Evolutionary conservation across 768 basidiomycete genomes (phyloP).

Genomic region (Lyophyllum semitale): DNA sequence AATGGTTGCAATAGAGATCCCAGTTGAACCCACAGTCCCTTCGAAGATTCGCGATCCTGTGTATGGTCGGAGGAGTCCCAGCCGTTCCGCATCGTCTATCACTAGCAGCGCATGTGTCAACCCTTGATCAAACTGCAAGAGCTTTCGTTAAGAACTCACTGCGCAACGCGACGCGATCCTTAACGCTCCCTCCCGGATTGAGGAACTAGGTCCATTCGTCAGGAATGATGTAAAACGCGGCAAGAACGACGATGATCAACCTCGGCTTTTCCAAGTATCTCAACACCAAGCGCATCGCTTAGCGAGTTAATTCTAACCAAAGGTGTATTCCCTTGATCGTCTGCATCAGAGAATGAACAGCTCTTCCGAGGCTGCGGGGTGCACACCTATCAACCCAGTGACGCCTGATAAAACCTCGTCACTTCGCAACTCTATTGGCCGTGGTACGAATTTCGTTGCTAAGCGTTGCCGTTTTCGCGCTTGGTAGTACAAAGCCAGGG

Average conservation of each 20-base stretch:
- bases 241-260: slow-evolving; percentile 36
- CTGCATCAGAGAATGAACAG: not conserved
- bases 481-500: slow-evolving; percentile 56
- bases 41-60: slow-evolving; percentile 95
- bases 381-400: slow-evolving; percentile 82
- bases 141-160: slow-evolving; percentile 48
- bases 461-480: slow-evolving; percentile 49
- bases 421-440: slow-evolving; percentile 71
- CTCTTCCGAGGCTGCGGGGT: slow-evolving; percentile 15
- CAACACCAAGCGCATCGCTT: slow-evolving; percentile 88
- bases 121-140: not conserved
- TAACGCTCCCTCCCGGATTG: slow-evolving; percentile 97
- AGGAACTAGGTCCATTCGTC: slow-evolving; percentile 59
- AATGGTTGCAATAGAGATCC: slow-evolving; percentile 95
- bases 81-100: slow-evolving; percentile 89
- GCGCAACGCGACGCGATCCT: slow-evolving; percentile 93
- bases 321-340: slow-evolving; percentile 83
- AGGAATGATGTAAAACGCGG: not conserved
- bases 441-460: slow-evolving; percentile 36
- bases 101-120: slow-evolving; percentile 47
- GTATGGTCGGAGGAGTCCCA: slow-evolving; percentile 79
- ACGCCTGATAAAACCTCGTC: slow-evolving; percentile 84
- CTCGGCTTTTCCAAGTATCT: slow-evolving; percentile 96
- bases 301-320: slow-evolving; percentile 88
- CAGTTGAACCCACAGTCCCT: slow-evolving; percentile 94